Conservation (phyloP, 169 alveolate genomes). For the Neospora caninum region DNA sequence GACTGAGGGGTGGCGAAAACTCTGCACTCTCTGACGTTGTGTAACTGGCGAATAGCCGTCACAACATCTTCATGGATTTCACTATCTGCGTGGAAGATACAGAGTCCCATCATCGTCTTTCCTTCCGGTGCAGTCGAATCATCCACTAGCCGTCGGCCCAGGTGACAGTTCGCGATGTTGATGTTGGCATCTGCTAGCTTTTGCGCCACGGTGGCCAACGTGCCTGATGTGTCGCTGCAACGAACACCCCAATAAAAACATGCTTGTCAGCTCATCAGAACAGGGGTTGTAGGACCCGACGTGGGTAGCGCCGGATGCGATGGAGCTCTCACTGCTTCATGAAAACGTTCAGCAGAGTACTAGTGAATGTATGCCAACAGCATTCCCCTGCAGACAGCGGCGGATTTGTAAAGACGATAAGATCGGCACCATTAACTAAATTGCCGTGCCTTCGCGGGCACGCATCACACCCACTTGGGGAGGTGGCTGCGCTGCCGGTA, state of each 20-base stretch:
- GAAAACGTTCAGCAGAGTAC: no score
- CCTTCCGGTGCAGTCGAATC: neutral
- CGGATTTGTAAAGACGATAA: no score
- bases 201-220: neutral
- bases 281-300: neutral
- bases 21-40: neutral
- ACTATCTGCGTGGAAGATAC: slow-evolving; percentile 4
- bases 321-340: no score
- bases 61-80: neutral
- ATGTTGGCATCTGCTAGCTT: neutral
- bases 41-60: neutral
- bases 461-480: no score
- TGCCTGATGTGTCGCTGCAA: neutral
- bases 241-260: neutral
- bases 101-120: slow-evolving; percentile 6
- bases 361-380: no score
- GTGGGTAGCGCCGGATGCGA: no score
- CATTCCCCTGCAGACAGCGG: no score
- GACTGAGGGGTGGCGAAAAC: slow-evolving; percentile 1
- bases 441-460: no score
- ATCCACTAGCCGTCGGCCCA: slow-evolving; percentile 17
- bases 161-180: slow-evolving; percentile 44
- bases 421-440: no score
- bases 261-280: neutral
- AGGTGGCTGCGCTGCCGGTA: no score